Percentiles rank a stretch among this genome's conserved stretches.
Evolutionary conservation across 2,329 filamentous ascomycete genomes (phyloP).

Genomic region (Diaporthe humulicola): DNA sequence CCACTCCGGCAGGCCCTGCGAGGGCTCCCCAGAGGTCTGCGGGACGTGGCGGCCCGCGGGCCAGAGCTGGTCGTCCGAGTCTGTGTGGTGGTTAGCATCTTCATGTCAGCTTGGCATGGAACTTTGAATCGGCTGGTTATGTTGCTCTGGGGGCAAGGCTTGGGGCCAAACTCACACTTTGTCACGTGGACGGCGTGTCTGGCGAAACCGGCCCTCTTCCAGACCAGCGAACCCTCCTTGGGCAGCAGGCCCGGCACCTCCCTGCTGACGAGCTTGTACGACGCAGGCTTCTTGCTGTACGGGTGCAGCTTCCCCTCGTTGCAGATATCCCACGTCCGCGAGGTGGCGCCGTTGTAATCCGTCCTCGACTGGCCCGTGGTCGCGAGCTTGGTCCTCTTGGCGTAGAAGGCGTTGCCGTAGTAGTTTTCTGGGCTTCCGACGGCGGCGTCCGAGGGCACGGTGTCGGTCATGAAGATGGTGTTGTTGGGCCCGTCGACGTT

Average conservation of each 20-base stretch:
- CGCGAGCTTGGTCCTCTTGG: conserved; percentile 83
- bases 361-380: conserved; percentile 78
- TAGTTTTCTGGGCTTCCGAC: conserved; percentile 86
- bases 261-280: conserved; percentile 90
- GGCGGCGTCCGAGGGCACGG: conserved; percentile 76
- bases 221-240: conserved; percentile 84
- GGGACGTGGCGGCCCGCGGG: conserved; percentile 90
- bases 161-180: conserved; percentile 75
- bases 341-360: conserved; percentile 85
- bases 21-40: conserved; percentile 86
- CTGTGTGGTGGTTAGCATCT: conserved; percentile 54
- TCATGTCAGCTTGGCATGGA: conserved; percentile 6
- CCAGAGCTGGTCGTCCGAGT: conserved; percentile 85
- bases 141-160: background rate
- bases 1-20: conserved; percentile 80
- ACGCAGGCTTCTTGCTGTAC: conserved; percentile 85
- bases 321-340: conserved; percentile 90
- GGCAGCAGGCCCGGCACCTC: conserved; percentile 85
- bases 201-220: conserved; percentile 91
- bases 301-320: conserved; percentile 89
- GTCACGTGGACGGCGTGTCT: conserved; percentile 91
- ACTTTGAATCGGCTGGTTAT: background rate
- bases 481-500: conserved; percentile 90
- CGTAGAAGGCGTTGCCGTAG: conserved; percentile 92
- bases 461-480: conserved; percentile 87